Evolutionary conservation across 257 asterid genomes (phyloP), one percentile per base, ranked within the genome.

Genomic region (Solanum clarkiae): DNA sequence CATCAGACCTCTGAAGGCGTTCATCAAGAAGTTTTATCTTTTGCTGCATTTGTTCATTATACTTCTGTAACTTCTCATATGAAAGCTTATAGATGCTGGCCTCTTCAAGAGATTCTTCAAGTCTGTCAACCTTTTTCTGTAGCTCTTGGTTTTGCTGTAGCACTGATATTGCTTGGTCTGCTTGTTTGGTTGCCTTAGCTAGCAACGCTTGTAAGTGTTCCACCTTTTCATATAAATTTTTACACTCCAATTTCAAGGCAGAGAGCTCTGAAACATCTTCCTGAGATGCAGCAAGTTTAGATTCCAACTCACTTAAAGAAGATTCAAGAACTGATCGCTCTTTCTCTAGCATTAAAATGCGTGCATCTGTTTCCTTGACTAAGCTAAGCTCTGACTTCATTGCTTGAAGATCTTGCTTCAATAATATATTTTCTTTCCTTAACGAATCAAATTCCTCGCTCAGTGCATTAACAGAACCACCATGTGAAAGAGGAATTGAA

Each of bases 61-160:
- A 87, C 24, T 94, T 93, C 82, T 94, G 95, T 93, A 96, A 88
- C 88, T 88, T 94, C 90, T 96, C 96, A 24, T 98, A 90, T 14
- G 99, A 95, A 88, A 93, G 89, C 91, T 87, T 92, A 87, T 91
- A 91, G 80, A 89, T 89, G 86, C 87, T 92, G 85, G 96, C 97
- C 91, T 94, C 98, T 85, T 87, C 91, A 69, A 95, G 92, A 89
- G 95, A 93, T 89, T 95, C 92, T 90, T 95, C 98, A 86, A 96
- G 98, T 87, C 65, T 87, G 85, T 92, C 97, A 85, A 95, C 97
- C 88, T 94, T 96, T 87, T 93, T 90, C 59, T 91, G 93, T 40
- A 96, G 97, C 85, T 95, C 98, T 88, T 93, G 95, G 91, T 96
- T 96, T 89, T 95, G 98, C 89, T 94, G 96, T 85, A 96, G 86